Base-by-base conservation (phyloP, 2,329 filamentous ascomycete species). In the Cladophialophora immunda region DNA sequence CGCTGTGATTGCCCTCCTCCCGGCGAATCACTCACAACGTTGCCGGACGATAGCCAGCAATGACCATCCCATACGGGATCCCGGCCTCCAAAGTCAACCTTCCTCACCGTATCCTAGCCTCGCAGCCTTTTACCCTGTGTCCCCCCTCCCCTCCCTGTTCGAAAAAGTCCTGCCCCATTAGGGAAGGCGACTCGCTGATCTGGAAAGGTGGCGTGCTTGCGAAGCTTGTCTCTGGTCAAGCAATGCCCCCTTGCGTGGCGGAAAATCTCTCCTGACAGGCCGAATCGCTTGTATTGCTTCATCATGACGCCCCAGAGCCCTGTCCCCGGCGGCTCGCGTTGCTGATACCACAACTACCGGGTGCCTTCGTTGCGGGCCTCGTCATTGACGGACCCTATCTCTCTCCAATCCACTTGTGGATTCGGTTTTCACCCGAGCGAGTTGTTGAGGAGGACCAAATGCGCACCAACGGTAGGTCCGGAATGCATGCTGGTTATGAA, bases 161-260 rank as follows among this genome's bases (percentile, higher is more conserved):
- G 7, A 34, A 36, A 4, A 36, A 13, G 22, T 22, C 27, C 15
- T 22, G 19, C 58, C 45, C 45, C 45, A 25, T 19, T 29, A 22
- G 22, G 45, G 29, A 36, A 36, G n/a, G 29, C 50, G 25, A 27
- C 34, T 61, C 19, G 58, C 45, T 25, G 41, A 27, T 61, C 45
- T 53, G 11, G 34, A 50, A 36, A 29, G 47, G 58, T 61, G 30
- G 58, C 58, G 29, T 30, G 45, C 58, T 53, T 53, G 47, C 45
- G 30, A 61, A 61, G 58, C 58, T 61, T 61, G 58, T 61, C 29
- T 61, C n/a, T 53, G 45, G 45, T 61, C 58, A 61, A 61, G 36
- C 45, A 32, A 61, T 47, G 41, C 29, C 36, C 19, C 34, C 45
- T 27, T 61, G 58, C 30, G 19, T 22, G n/a, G 32, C 45, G 47